A percentile compares a stretch with the other conserved stretches of the same genome.
These are phyloP conservation scores for Rhododendron kiyosumense DNA, from an alignment of 148 eudicot genomes.

Conservation along the genomic window DNA sequence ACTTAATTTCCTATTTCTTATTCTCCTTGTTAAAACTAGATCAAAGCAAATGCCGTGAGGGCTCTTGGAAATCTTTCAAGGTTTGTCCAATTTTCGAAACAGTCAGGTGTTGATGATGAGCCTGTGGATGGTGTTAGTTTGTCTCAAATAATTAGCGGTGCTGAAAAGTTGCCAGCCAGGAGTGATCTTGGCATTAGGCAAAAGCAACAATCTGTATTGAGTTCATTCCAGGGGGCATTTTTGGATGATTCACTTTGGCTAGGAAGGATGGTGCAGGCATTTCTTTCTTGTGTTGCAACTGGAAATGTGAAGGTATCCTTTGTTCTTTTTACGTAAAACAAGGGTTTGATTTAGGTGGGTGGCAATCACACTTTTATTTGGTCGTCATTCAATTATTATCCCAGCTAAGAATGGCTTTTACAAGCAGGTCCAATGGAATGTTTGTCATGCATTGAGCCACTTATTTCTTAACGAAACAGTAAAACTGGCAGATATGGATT, in stretches of 20 bases:
- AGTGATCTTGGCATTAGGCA: constrained; percentile 12
- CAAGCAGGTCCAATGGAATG: constrained; percentile 97
- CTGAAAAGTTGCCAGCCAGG: constrained; percentile 14
- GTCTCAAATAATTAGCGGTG: constrained; percentile 17
- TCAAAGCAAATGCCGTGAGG: constrained; percentile 96
- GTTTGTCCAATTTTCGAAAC: constrained; percentile 45
- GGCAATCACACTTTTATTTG: not conserved
- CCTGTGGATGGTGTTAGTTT: constrained; percentile 11
- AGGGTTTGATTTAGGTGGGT: not conserved
- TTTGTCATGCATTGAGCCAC: constrained; percentile 89
- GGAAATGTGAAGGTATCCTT: constrained; percentile 90
- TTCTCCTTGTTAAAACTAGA: constrained; percentile 24
- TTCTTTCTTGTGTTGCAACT: constrained; percentile 86
- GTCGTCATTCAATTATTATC: not conserved
- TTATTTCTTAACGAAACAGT: constrained; percentile 76
- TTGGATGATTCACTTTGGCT: constrained; percentile 36
- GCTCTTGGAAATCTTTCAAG: constrained; percentile 90
- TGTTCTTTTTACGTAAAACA: not conserved
- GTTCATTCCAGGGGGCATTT: constrained; percentile 14
- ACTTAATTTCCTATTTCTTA: not conserved
- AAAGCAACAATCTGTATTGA: constrained; percentile 4
- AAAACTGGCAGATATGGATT: constrained; percentile 55
- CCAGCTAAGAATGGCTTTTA: constrained; percentile 9
- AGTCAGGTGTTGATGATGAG: constrained; percentile 14
- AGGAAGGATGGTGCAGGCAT: constrained; percentile 78